Evolutionary conservation across 257 asterid genomes (phyloP).

Genomic region (Henckelia pumila): DNA sequence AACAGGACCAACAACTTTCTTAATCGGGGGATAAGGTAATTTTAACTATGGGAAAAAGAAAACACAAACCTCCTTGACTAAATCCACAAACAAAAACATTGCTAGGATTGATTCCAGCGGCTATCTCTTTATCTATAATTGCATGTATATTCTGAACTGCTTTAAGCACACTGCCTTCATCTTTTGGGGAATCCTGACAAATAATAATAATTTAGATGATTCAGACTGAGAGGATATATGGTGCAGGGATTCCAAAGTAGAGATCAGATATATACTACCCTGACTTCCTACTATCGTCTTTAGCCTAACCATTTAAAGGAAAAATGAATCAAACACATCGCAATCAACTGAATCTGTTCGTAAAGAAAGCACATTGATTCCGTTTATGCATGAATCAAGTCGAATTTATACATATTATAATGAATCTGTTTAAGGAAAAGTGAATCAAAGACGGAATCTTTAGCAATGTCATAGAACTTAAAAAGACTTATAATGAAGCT

Average conservation of each 20-base stretch:
- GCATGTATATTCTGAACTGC: conserved; percentile 84
- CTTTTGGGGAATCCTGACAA: conserved; percentile 76
- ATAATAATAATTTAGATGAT: neutral
- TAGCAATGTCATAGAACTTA: conserved; percentile 13
- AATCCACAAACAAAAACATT: conserved; percentile 85
- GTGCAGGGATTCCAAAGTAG: conserved; percentile 4
- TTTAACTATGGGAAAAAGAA: conserved; percentile 1
- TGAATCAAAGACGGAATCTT: neutral
- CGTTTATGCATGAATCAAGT: no score
- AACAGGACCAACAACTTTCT: conserved; percentile 2
- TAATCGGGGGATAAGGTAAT: neutral
- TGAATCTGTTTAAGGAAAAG: neutral
- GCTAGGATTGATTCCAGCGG: conserved; percentile 67
- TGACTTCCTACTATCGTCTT: neutral
- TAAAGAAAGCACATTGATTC: no score
- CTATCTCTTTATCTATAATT: conserved; percentile 79
- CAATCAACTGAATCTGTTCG: neutral
- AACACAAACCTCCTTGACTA: conserved; percentile 87
- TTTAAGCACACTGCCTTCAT: conserved; percentile 61
- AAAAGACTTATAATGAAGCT: no score
- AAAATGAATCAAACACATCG: conserved; percentile 5
- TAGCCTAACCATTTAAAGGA: conserved; percentile 5
- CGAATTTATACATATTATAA: no score
- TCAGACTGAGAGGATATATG: conserved; percentile 1
- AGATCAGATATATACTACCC: conserved; percentile 11